phyloP scores from a whole-genome alignment of 768 basidiomycete genomes.

The Lactifluus pinguis region DNA sequence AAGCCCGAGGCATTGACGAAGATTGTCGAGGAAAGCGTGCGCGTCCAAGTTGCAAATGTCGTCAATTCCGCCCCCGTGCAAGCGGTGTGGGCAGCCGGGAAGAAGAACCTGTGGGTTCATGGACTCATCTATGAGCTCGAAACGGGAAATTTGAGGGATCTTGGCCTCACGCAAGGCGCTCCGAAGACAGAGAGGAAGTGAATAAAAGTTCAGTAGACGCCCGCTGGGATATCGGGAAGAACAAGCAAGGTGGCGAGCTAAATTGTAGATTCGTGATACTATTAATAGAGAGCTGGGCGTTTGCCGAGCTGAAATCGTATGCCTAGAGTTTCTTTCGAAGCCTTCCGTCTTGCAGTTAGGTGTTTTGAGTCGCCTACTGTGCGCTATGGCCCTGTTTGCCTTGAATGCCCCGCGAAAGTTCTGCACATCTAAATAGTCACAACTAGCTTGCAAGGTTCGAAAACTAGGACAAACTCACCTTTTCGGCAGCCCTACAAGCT shows the following conservation, averaged over 20 bases:
- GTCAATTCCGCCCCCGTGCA: constrained; percentile 19
- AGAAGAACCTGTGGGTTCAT: constrained; percentile 46
- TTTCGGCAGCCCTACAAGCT: too few species aligned
- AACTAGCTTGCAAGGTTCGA: too few species aligned
- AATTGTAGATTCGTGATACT: neutral
- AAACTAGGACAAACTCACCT: too few species aligned
- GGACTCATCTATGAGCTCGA: constrained; percentile 35
- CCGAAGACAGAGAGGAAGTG: neutral
- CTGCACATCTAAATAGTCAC: too few species aligned
- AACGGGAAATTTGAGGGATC: constrained; percentile 25
- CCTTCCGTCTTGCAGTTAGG: too few species aligned
- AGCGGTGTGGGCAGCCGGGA: constrained; percentile 24
- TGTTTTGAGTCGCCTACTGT: too few species aligned
- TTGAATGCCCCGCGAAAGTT: too few species aligned
- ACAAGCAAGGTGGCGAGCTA: neutral
- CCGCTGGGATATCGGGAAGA: neutral
- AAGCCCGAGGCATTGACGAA: constrained; percentile 27
- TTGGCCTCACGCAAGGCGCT: constrained; percentile 15
- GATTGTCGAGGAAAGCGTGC: constrained; percentile 18
- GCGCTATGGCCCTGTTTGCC: too few species aligned
- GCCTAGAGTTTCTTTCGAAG: too few species aligned
- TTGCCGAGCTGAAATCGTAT: too few species aligned
- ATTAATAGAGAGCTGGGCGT: neutral
- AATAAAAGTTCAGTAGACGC: neutral
- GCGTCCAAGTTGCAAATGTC: constrained; percentile 25